Conservation (phyloP, 805 yeast genomes). For the Lipomyces mesembrius region DNA sequence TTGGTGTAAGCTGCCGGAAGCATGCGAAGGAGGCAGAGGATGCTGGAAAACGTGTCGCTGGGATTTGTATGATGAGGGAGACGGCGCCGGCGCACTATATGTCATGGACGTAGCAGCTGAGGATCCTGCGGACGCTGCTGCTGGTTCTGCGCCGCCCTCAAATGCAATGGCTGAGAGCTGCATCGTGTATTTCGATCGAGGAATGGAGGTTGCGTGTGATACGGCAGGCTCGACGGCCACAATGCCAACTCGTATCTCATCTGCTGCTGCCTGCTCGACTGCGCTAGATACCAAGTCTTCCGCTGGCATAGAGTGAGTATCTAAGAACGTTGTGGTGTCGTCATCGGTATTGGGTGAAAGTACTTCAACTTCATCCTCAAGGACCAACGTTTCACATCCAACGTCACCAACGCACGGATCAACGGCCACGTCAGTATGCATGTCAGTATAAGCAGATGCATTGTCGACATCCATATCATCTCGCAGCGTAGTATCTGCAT, state of each 20-base stretch:
- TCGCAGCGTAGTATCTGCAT: slow-evolving; percentile 19
- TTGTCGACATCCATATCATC: slow-evolving; percentile 19
- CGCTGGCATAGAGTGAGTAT: background rate
- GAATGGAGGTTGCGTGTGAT: background rate
- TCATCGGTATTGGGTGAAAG: background rate
- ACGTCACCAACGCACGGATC: background rate
- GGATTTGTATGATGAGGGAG: background rate
- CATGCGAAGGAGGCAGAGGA: background rate
- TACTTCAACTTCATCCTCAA: background rate
- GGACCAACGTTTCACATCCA: background rate
- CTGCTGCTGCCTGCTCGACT: background rate
- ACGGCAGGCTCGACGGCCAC: background rate
- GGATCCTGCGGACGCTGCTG: background rate
- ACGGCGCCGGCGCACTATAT: background rate
- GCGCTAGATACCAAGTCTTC: background rate
- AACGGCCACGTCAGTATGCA: background rate
- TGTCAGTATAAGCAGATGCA: background rate
- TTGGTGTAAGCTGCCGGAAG: background rate
- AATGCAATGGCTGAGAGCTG: background rate
- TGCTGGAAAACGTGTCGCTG: background rate
- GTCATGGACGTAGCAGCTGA: background rate
- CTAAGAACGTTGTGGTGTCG: background rate
- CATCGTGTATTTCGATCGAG: background rate
- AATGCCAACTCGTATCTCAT: background rate
- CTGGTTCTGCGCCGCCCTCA: background rate